Evolutionary conservation across 148 eudicot species (phyloP).

Genomic region (Vaccinium vitisidaea): DNA sequence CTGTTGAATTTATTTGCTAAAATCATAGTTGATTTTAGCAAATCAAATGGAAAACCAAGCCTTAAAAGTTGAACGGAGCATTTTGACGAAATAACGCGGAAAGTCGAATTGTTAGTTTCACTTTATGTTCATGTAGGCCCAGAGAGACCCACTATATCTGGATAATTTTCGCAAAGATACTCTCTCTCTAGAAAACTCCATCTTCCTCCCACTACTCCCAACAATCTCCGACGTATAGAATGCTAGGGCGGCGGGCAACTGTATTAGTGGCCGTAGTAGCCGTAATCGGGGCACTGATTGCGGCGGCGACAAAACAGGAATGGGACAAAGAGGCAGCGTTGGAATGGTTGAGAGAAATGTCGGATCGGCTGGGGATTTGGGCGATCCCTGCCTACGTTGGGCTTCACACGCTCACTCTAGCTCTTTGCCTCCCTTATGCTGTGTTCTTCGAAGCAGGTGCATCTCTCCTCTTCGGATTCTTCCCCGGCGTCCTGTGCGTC

Average conservation of each 20-base stretch:
- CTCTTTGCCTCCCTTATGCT: constrained; percentile 74
- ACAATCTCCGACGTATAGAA: no score
- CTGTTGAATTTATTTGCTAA: no score
- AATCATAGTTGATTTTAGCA: no score
- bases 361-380: constrained; percentile 67
- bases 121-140: no score
- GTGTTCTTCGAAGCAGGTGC: constrained; percentile 88
- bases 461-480: constrained; percentile 73
- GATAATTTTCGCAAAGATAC: no score
- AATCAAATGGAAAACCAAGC: no score
- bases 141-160: no score
- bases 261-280: constrained; percentile 22
- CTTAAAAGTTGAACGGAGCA: no score
- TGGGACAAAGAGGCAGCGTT: constrained; percentile 38
- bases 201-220: not conserved
- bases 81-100: no score
- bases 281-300: constrained; percentile 20
- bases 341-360: constrained; percentile 30
- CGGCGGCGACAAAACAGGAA: constrained; percentile 24
- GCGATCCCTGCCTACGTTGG: constrained; percentile 74
- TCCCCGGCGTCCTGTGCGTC: constrained; percentile 69
- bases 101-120: no score
- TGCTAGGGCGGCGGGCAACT: constrained; percentile 21
- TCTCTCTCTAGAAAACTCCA: not conserved
- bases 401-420: constrained; percentile 62